A percentile compares a stretch with the other conserved stretches of the same genome.
phyloP scores from a whole-genome alignment of 306 rosid genomes.

The Lotus japonicus region DNA sequence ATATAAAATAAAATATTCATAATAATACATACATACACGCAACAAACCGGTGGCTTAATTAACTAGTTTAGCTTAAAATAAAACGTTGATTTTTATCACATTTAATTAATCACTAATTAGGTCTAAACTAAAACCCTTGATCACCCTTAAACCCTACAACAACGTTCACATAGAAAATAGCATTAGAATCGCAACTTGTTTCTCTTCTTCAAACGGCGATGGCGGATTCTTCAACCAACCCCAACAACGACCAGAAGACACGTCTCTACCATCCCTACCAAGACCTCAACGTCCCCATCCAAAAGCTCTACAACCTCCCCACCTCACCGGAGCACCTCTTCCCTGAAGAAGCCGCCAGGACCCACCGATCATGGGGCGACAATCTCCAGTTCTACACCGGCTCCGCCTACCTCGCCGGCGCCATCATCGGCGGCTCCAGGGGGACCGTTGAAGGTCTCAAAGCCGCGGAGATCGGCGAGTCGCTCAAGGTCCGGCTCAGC shows the following conservation, averaged over 20 bases:
- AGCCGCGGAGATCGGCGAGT: conserved; percentile 49
- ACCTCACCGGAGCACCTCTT: conserved; percentile 60
- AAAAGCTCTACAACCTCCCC: conserved; percentile 61
- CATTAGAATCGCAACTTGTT: background rate
- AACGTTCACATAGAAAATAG: too few species aligned
- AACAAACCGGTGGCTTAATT: too few species aligned
- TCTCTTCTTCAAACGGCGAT: conserved; percentile 15
- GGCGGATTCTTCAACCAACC: conserved; percentile 39
- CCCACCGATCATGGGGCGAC: conserved; percentile 69
- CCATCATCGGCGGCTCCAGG: conserved; percentile 38
- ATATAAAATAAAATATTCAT: too few species aligned
- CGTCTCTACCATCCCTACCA: conserved; percentile 61
- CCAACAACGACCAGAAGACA: conserved; percentile 18
- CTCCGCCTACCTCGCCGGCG: conserved; percentile 52
- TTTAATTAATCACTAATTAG: too few species aligned
- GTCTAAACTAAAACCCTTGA: conserved; percentile 28
- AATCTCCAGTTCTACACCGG: conserved; percentile 67
- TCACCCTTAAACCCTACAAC: conserved; percentile 24
- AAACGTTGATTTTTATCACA: too few species aligned
- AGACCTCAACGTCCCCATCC: conserved; percentile 53
- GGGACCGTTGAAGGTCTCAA: conserved; percentile 47
- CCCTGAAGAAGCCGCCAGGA: conserved; percentile 44
- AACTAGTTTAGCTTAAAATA: too few species aligned
- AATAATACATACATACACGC: too few species aligned
- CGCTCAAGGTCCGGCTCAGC: conserved; percentile 52